These are phyloP conservation scores for Paxillus ammoniavirescens DNA, from an alignment of 768 basidiomycete genomes.

Conservation along the genomic window DNA sequence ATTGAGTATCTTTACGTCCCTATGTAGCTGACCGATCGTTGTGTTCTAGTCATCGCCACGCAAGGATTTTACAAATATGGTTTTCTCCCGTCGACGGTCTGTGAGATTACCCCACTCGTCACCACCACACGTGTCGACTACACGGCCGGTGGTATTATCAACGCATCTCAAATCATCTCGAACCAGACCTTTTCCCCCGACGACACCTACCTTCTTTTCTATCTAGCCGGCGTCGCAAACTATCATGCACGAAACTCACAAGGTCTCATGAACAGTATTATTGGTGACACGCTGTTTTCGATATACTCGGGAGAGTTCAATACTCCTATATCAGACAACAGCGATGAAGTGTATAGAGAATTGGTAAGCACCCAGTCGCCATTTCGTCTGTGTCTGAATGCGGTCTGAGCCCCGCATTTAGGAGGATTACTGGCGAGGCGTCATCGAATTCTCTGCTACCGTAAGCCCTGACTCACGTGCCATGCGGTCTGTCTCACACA, in stretches of 20 bases:
- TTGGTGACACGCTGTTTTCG: no score
- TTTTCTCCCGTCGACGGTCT: constrained; percentile 9
- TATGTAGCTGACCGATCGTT: not conserved
- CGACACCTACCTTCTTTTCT: constrained; percentile 1
- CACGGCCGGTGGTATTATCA: constrained; percentile 1
- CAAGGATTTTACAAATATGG: constrained; percentile 9
- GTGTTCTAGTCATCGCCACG: constrained; percentile 6
- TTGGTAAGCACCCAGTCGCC: not conserved
- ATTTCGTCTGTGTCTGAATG: no score
- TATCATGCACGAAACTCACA: no score
- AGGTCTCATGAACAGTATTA: no score
- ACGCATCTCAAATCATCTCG: not conserved
- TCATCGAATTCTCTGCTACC: constrained; percentile 18
- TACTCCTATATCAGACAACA: not conserved
- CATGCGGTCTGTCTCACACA: not conserved
- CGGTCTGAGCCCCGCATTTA: not conserved
- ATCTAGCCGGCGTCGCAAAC: no score
- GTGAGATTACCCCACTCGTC: constrained; percentile 9
- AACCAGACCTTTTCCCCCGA: not conserved
- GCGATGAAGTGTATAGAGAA: not conserved
- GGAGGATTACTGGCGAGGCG: constrained; percentile 18
- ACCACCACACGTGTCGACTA: constrained; percentile 14
- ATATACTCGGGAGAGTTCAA: no score
- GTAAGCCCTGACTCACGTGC: not conserved
- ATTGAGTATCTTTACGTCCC: no score